Evolutionary conservation across 768 basidiomycete species (phyloP).

Genomic region (Cubamyces sp.): DNA sequence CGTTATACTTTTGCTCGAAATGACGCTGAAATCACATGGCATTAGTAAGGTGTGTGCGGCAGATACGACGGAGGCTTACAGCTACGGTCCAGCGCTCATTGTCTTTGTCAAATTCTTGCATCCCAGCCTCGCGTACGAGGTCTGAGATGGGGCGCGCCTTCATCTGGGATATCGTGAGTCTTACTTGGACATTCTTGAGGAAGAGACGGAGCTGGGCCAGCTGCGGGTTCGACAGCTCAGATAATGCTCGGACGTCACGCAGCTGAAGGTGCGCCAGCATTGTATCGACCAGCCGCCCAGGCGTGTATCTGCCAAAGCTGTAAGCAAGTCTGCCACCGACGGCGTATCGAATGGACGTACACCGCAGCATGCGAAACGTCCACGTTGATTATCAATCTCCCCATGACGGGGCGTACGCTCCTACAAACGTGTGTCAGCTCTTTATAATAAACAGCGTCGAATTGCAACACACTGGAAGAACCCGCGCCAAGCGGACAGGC

Average conservation of each 20-base stretch:
- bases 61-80: slow-evolving; percentile 35
- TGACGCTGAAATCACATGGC: slow-evolving; percentile 36
- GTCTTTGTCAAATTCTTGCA: slow-evolving; percentile 45
- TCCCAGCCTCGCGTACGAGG: slow-evolving; percentile 44
- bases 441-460: neutral
- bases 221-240: neutral
- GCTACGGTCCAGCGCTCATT: slow-evolving; percentile 41
- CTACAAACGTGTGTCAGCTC: neutral
- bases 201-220: slow-evolving; percentile 30
- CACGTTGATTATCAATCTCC: slow-evolving; percentile 23
- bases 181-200: slow-evolving; percentile 32
- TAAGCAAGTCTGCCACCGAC: neutral
- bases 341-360: slow-evolving; percentile 1
- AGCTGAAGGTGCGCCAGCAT: slow-evolving; percentile 8
- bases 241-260: slow-evolving; percentile 14
- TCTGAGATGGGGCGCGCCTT: slow-evolving; percentile 41
- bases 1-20: slow-evolving; percentile 22
- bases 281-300: slow-evolving; percentile 5
- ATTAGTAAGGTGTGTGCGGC: neutral
- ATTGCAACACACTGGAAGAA: slow-evolving; percentile 24
- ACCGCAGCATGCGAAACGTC: slow-evolving; percentile 23
- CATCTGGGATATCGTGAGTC: slow-evolving; percentile 7
- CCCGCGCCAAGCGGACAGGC: slow-evolving; percentile 21
- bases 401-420: slow-evolving; percentile 28
- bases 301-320: slow-evolving; percentile 9